Conservation (phyloP, 495 filamentous ascomycete species). For the Bacidia rubella region DNA sequence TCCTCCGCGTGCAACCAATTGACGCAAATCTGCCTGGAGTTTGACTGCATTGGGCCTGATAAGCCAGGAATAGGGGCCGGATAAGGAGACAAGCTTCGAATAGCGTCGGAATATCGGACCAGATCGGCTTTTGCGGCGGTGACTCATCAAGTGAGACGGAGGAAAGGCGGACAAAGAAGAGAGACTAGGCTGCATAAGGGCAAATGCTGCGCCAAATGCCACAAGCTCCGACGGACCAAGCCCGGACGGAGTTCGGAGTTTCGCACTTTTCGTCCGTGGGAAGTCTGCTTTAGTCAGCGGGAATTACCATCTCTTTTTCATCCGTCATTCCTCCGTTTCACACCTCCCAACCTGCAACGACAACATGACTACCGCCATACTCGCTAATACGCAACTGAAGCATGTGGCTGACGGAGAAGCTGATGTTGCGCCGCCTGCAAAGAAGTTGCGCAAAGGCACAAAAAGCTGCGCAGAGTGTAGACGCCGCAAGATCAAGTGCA, state of each 20-base stretch:
- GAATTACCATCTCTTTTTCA: not conserved
- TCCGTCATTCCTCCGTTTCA: not conserved
- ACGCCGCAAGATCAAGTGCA: slow-evolving; percentile 31
- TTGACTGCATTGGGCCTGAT: not conserved
- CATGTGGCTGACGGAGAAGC: not conserved
- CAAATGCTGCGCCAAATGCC: no score
- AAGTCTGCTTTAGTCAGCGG: not conserved
- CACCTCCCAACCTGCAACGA: not conserved
- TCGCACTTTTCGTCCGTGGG: not conserved
- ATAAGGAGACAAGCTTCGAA: not conserved
- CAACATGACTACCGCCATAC: not conserved
- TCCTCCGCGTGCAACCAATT: not conserved
- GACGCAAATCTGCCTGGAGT: not conserved
- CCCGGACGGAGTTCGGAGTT: not conserved
- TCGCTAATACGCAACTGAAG: no score
- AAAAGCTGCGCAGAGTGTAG: slow-evolving; percentile 43
- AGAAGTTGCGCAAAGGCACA: slow-evolving; percentile 41
- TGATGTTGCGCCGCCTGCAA: slow-evolving; percentile 2
- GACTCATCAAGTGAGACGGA: not conserved
- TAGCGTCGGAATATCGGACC: not conserved
- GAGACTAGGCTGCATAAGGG: not conserved
- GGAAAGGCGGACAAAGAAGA: not conserved
- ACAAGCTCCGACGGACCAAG: no score
- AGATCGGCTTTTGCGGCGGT: not conserved
- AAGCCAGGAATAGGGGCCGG: not conserved